Base-by-base conservation (phyloP, 192 early-diverging fungal species). In the Coemansia sp. region DNA sequence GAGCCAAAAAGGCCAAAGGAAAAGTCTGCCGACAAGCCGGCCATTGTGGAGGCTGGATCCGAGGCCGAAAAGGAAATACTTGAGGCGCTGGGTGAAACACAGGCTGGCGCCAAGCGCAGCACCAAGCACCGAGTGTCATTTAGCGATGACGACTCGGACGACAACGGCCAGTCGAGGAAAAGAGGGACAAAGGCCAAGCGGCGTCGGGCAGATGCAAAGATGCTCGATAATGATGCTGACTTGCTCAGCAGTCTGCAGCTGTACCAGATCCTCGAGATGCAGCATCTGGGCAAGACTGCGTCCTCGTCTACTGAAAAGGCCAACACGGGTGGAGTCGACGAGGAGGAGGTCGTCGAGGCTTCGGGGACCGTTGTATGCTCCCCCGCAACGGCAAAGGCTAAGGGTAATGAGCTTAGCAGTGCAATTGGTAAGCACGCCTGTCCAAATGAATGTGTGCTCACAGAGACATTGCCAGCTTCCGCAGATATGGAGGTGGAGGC, bases 21-120 rank as follows among this genome's bases (percentile, higher is more conserved):
- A 53, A 53, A 52, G 33, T 57, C 37, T 34, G 42, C 42, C 22
- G 43, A 63, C 40, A 39, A 21, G 62, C 12, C 46, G 24, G 46
- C 26, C 27, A 50, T 50, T 27, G 46, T 50, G 46, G 46, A 50
- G 15, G 46, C 46, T 32, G 63, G 63, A 52, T 66, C 64, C 0
- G 64, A 58, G 8, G 67, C 76, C 2, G 76, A 79, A 24, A 68
- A 67, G 56, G 76, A 79, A 32, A 79, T 79, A 0, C 41, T 79
- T 18, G 63, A 69, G 22, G 70, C 69, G n/a, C 52, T 79, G 22
- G 65, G 63, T 36, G 76, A 72, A 48, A 60, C 68, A 12, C 55
- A 62, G 15, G 50, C 56, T 7, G 56, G 57, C 10, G 22, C 26
- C n/a, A 56, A 52, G 43, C 69, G 63, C 19, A 35, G 43, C 0